Conservation (phyloP, 805 yeast genomes). For the Starmerella sirachaensis region DNA sequence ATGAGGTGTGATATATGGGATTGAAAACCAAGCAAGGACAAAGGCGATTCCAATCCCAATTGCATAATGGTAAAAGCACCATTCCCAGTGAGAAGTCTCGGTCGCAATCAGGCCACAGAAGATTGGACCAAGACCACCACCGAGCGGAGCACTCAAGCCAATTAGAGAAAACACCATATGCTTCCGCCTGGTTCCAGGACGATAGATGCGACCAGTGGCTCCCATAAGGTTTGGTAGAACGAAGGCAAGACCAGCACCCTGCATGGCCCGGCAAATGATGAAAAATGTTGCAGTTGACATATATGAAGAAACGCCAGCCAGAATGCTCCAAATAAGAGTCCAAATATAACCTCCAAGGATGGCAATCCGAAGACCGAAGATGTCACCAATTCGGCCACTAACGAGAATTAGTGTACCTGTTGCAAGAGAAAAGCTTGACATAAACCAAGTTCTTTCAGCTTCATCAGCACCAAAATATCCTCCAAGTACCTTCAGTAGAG, state of each 20-base stretch:
- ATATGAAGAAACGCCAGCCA: slow-evolving; percentile 50
- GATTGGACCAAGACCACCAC: slow-evolving; percentile 45
- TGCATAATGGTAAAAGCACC: slow-evolving; percentile 37
- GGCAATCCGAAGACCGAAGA: slow-evolving; percentile 48
- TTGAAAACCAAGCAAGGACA: slow-evolving; percentile 11
- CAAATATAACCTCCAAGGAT: slow-evolving; percentile 45
- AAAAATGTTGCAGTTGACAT: slow-evolving; percentile 25
- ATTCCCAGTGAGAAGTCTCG: slow-evolving; percentile 20
- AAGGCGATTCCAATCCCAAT: slow-evolving; percentile 20
- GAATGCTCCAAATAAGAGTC: slow-evolving; percentile 44
- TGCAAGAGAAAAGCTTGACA: slow-evolving; percentile 59
- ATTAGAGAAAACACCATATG: slow-evolving; percentile 45
- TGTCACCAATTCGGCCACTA: slow-evolving; percentile 61
- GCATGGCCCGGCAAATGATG: slow-evolving; percentile 43
- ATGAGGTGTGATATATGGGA: slow-evolving; percentile 19
- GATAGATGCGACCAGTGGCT: slow-evolving; percentile 32
- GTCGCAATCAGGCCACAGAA: slow-evolving; percentile 27
- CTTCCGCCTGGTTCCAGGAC: slow-evolving; percentile 30
- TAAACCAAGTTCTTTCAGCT: slow-evolving; percentile 42
- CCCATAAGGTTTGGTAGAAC: slow-evolving; percentile 52
- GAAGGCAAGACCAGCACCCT: slow-evolving; percentile 54
- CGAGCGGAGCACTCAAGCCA: slow-evolving; percentile 54
- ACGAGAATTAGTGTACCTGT: slow-evolving; percentile 62
- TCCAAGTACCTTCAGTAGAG: slow-evolving; percentile 27
- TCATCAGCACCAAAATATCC: slow-evolving; percentile 23